Base-by-base conservation (phyloP, 1,284 basidiomycete genomes). In the Coriolopsis trogii region DNA sequence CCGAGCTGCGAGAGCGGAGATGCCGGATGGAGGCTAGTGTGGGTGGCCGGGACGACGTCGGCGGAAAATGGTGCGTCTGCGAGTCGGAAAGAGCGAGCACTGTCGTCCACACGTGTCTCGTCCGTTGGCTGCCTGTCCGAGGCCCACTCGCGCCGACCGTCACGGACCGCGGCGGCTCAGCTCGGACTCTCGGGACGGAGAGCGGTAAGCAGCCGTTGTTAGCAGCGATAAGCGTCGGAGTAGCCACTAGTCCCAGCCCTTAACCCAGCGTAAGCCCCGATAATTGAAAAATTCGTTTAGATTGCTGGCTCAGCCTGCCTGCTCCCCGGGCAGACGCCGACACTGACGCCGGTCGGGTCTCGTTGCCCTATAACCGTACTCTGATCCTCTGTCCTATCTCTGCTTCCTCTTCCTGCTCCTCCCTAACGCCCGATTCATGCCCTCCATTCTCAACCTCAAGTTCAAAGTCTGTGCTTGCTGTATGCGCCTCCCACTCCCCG, bases 391-490 rank as follows among this genome's bases (percentile, higher is more conserved):
- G 24, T 29, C 44, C 40, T 59, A 55, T 63, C 61, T 56, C 56
- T 63, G 55, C 45, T 60, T 59, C 56, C 59, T 46, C 55, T 51
- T 57, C 52, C 51, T 47, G 48, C 51, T 49, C 53, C 55, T 31
- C 44, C 49, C 55, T 50, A 46, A 49, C 57, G 56, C 58, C 54
- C 51, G 55, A 64, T 65, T 64, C 71, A 89, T 89, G 86, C 87
- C 87, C 77, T 82, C 82, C 72, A 89, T 89, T 73, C 82, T 88
- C 77, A 89, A 89, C 71, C 84, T 89, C 81, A 89, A 89, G 81
- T 89, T 89, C 81, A 89, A 89, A 79, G 87, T 87, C 58, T 47
- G 75, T 75, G 49, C 37, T 48, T 41, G 53, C 58, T 50, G 21
- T 50, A 44, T 47, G 37, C 45, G 36, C 47, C 41, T 49, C 49